These are phyloP conservation scores for Scheffersomyces amazonensis DNA, from an alignment of 805 yeast genomes.

Conservation along the genomic window DNA sequence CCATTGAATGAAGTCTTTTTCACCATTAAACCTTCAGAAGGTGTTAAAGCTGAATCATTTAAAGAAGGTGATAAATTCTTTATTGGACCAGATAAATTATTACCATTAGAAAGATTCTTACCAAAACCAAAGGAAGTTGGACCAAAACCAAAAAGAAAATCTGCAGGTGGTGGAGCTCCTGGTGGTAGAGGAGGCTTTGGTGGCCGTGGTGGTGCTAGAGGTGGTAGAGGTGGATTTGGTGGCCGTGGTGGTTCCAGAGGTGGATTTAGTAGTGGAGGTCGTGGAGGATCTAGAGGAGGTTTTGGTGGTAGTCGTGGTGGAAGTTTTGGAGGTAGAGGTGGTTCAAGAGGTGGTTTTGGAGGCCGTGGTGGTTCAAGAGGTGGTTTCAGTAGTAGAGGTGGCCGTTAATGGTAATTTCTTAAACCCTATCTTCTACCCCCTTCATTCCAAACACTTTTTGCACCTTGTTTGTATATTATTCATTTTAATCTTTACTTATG, in stretches of 20 bases:
- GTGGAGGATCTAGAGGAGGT: conserved; percentile 36
- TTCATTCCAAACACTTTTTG: too few relatives aligned
- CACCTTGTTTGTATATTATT: not conserved
- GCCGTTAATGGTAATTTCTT: too few relatives aligned
- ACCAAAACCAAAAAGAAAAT: conserved; percentile 75
- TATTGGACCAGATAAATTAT: conserved; percentile 91
- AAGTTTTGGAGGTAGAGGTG: conserved; percentile 35
- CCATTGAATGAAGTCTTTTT: conserved; percentile 97
- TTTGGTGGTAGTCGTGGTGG: conserved; percentile 45
- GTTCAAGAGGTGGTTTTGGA: conserved; percentile 27
- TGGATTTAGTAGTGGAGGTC: conserved; percentile 36
- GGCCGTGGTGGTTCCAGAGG: conserved; percentile 43
- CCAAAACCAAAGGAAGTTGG: conserved; percentile 92
- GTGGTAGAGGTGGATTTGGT: conserved; percentile 45
- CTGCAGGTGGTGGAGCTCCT: conserved; percentile 54
- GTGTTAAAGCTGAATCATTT: conserved; percentile 91
- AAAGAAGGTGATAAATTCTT: conserved; percentile 94
- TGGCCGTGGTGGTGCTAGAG: conserved; percentile 37
- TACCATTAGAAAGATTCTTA: conserved; percentile 93
- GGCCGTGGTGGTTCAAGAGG: conserved; percentile 42
- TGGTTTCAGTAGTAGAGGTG: conserved; percentile 18
- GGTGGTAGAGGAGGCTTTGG: conserved; percentile 39
- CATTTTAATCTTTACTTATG: too few relatives aligned
- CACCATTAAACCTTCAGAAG: conserved; percentile 94
- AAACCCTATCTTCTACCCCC: too few relatives aligned